Conservation (phyloP, 805 yeast genomes). For the Kazachstania kunashirensis region DNA sequence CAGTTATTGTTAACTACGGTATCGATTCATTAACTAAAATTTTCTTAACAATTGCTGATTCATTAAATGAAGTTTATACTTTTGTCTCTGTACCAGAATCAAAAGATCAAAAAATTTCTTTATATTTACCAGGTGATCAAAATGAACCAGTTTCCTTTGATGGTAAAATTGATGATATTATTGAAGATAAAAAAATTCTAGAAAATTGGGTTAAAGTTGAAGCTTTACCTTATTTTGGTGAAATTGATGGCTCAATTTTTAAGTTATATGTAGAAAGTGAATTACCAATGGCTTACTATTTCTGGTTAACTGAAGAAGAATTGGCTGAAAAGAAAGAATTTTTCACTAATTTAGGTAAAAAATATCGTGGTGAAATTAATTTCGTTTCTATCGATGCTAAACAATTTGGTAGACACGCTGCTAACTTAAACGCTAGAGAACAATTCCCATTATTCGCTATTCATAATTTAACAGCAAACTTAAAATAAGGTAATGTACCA, state of each 20-base stretch:
- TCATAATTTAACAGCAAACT: slow-evolving; percentile 59
- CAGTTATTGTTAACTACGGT: slow-evolving; percentile 50
- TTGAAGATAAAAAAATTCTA: slow-evolving; percentile 37
- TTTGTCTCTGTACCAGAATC: slow-evolving; percentile 42
- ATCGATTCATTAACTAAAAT: slow-evolving; percentile 40
- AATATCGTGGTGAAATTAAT: slow-evolving; percentile 70
- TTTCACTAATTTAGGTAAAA: slow-evolving; percentile 57
- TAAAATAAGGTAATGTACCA: slow-evolving; percentile 68
- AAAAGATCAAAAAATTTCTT: slow-evolving; percentile 26
- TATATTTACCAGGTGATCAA: slow-evolving; percentile 25
- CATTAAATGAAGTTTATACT: slow-evolving; percentile 50
- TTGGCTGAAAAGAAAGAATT: slow-evolving; percentile 44
- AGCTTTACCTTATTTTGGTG: slow-evolving; percentile 33
- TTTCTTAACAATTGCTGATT: slow-evolving; percentile 51
- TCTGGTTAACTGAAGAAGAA: slow-evolving; percentile 65
- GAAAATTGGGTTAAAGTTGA: slow-evolving; percentile 32
- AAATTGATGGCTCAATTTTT: slow-evolving; percentile 75
- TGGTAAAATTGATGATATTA: slow-evolving; percentile 17
- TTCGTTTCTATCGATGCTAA: slow-evolving; percentile 82
- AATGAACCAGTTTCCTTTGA: slow-evolving; percentile 26
- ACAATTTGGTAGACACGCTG: slow-evolving; percentile 81
- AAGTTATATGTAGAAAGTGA: slow-evolving; percentile 59
- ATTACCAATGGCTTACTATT: slow-evolving; percentile 80
- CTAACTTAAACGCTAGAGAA: slow-evolving; percentile 74
- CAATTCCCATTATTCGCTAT: slow-evolving; percentile 86